A percentile compares a stretch with the other conserved stretches of the same genome.
phyloP scores from a whole-genome alignment of 1,284 basidiomycete genomes.

The Irpex lacteus region DNA sequence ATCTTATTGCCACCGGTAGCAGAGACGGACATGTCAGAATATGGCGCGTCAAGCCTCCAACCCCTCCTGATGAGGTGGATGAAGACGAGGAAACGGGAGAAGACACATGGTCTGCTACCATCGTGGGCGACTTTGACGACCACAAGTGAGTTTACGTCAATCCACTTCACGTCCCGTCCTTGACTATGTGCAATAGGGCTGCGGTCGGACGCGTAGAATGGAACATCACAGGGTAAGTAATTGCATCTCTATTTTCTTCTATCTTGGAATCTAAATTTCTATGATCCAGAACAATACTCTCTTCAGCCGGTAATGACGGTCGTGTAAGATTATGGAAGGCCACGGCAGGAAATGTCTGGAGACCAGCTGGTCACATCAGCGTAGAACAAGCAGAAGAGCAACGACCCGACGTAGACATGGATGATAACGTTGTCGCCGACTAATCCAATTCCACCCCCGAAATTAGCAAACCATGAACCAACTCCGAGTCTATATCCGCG shows the following conservation, averaged over 20 bases:
- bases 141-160: constrained; percentile 53
- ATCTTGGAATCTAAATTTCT: not conserved
- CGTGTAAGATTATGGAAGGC: constrained; percentile 88
- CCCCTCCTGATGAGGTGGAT: constrained; percentile 25
- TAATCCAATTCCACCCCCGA: constrained; percentile 1
- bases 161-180: not conserved
- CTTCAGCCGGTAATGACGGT: constrained; percentile 88
- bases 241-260: constrained; percentile 21
- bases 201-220: constrained; percentile 75
- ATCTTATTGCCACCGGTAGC: constrained; percentile 85
- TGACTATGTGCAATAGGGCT: constrained; percentile 37
- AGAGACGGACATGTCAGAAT: constrained; percentile 86
- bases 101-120: constrained; percentile 64
- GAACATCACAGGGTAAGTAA: constrained; percentile 81
- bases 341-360: constrained; percentile 71
- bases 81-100: constrained; percentile 42
- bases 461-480: no score
- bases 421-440: constrained; percentile 28
- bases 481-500: constrained; percentile 17
- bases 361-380: constrained; percentile 72
- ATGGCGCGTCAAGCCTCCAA: constrained; percentile 72
- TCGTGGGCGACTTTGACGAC: constrained; percentile 85
- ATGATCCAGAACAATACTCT: constrained; percentile 74
- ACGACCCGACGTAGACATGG: constrained; percentile 40
- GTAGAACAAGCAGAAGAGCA: constrained; percentile 70